Conservation (phyloP, 148 eudicot genomes). For the Rhododendron molle region DNA sequence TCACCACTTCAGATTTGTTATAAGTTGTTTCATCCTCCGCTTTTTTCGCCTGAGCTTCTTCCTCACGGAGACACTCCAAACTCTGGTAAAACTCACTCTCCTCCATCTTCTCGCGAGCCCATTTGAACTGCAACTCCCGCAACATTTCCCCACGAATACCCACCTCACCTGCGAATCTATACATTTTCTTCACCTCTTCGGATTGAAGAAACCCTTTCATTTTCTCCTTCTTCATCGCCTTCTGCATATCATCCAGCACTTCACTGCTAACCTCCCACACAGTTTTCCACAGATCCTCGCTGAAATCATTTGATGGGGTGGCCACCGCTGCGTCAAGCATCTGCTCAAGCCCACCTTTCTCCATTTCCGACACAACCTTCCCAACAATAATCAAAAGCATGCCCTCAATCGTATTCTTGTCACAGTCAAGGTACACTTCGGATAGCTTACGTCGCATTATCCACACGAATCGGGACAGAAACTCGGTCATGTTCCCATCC, state of each 20-base stretch:
- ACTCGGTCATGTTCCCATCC: constrained; percentile 60
- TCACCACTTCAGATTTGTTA: constrained; percentile 4
- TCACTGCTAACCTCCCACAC: constrained; percentile 69
- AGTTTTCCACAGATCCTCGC: constrained; percentile 72
- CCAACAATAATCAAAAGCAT: constrained; percentile 74
- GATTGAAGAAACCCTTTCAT: constrained; percentile 64
- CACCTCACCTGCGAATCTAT: constrained; percentile 79
- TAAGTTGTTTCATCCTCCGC: neutral
- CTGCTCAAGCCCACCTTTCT: constrained; percentile 48
- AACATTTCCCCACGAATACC: constrained; percentile 94
- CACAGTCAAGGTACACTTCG: constrained; percentile 48
- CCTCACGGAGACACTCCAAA: constrained; percentile 32
- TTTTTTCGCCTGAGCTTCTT: constrained; percentile 23
- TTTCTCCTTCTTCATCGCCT: constrained; percentile 67
- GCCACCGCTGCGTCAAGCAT: constrained; percentile 21
- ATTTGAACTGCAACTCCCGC: constrained; percentile 81
- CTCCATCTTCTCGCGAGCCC: constrained; percentile 92
- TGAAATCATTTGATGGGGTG: constrained; percentile 40
- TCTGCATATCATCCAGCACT: constrained; percentile 78
- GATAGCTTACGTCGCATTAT: constrained; percentile 67
- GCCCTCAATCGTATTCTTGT: constrained; percentile 51
- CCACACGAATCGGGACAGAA: constrained; percentile 79
- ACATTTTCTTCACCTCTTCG: constrained; percentile 71
- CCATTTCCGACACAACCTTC: constrained; percentile 62
- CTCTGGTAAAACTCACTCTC: constrained; percentile 58